A percentile compares a stretch with the other conserved stretches of the same genome.
Conservation (phyloP, 148 eudicot genomes). For the Silene latifolia region DNA sequence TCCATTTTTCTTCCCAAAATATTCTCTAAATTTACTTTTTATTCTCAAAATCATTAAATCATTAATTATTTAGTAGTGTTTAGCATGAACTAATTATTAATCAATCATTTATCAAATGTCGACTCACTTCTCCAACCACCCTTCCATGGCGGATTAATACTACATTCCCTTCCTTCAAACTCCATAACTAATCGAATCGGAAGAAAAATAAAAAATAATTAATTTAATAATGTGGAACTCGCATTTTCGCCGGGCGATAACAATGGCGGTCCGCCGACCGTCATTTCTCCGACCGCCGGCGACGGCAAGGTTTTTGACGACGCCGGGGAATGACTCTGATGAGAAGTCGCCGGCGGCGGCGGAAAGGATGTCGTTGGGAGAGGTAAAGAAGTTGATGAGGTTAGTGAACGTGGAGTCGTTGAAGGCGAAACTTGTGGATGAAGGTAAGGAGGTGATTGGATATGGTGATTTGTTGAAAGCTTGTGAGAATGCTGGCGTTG, state of each 20-base stretch:
- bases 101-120: background rate
- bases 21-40: background rate
- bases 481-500: slow-evolving; percentile 64
- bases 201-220: background rate
- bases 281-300: background rate
- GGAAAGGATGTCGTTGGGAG: slow-evolving; percentile 45
- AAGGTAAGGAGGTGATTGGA: slow-evolving; percentile 61
- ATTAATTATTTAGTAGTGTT: background rate
- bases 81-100: background rate
- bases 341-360: background rate
- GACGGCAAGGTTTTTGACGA: background rate
- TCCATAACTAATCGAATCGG: background rate
- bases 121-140: slow-evolving; percentile 5
- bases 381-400: slow-evolving; percentile 75
- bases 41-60: background rate
- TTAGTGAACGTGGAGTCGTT: slow-evolving; percentile 70
- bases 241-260: slow-evolving; percentile 7
- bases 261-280: slow-evolving; percentile 18
- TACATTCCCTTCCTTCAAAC: background rate
- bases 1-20: too few species aligned
- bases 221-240: slow-evolving; percentile 31
- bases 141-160: slow-evolving; percentile 22
- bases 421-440: slow-evolving; percentile 63
- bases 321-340: background rate
- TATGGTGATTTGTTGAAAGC: slow-evolving; percentile 59